Evolutionary conservation across 495 filamentous ascomycete species (phyloP).

Genomic region (Penicillium waksmanii): DNA sequence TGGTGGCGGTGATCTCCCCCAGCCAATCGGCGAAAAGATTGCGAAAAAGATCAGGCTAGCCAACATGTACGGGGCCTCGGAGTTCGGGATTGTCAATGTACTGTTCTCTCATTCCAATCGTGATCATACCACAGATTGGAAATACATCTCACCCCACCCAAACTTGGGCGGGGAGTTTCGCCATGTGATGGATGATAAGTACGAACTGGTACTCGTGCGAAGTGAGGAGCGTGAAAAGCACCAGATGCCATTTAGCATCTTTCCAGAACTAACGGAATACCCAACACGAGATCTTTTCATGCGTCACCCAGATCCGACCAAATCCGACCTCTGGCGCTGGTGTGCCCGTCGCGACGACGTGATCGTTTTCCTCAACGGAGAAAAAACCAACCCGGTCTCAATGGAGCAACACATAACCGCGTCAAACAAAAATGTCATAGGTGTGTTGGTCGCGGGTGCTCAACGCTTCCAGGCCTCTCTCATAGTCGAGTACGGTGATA

Average conservation of each 20-base stretch:
- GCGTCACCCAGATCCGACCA: constrained; percentile 28
- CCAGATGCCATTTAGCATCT: constrained; percentile 57
- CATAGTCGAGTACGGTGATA: constrained; percentile 36
- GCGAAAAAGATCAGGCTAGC: constrained; percentile 32
- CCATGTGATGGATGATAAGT: constrained; percentile 41
- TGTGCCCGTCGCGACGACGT: constrained; percentile 41
- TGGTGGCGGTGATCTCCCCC: constrained; percentile 36
- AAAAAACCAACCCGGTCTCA: constrained; percentile 44
- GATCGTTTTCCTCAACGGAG: constrained; percentile 42
- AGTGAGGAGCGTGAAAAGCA: constrained; percentile 38
- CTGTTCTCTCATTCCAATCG: constrained; percentile 17
- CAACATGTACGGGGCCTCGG: constrained; percentile 36
- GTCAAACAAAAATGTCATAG: constrained; percentile 24
- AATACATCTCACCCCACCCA: constrained; percentile 53
- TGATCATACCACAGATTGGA: constrained; percentile 47
- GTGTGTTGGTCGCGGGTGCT: constrained; percentile 36
- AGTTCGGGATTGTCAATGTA: constrained; percentile 28
- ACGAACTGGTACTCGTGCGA: constrained; percentile 51
- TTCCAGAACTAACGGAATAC: constrained; percentile 56
- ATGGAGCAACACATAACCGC: constrained; percentile 35
- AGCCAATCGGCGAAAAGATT: constrained; percentile 33
- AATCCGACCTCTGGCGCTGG: constrained; percentile 33
- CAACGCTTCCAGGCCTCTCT: constrained; percentile 36
- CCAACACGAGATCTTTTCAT: constrained; percentile 59
- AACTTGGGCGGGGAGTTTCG: constrained; percentile 44